Conservation (phyloP, 129 eudicot genomes). For the Tagetes erecta region DNA sequence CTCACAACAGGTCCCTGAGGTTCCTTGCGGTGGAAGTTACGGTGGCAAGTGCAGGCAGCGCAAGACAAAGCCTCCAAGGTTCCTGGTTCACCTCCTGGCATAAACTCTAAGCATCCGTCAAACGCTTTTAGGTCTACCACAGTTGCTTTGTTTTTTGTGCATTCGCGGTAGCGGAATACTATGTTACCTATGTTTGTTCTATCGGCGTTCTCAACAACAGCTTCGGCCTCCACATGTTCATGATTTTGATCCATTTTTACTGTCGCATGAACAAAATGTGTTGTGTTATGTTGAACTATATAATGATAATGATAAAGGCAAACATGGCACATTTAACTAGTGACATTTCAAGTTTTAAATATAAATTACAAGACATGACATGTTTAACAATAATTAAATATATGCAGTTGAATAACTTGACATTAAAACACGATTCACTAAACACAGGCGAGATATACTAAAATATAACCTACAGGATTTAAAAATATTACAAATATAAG, state of each 20-base stretch:
- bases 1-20: slow-evolving; percentile 34
- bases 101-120: slow-evolving; percentile 78
- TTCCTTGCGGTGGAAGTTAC: slow-evolving; percentile 38
- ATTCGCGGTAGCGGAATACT: slow-evolving; percentile 54
- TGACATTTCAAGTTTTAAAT: too few relatives aligned
- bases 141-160: slow-evolving; percentile 69
- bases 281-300: too few relatives aligned
- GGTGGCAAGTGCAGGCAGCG: slow-evolving; percentile 79
- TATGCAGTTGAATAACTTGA: too few relatives aligned
- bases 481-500: too few relatives aligned
- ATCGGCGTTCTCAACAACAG: not conserved
- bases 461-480: too few relatives aligned
- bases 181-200: not conserved
- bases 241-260: not conserved
- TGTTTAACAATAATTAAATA: too few relatives aligned
- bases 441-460: too few relatives aligned
- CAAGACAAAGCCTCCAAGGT: slow-evolving; percentile 60
- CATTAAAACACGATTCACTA: too few relatives aligned
- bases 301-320: too few relatives aligned
- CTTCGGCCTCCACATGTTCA: not conserved
- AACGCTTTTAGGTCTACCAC: slow-evolving; percentile 51
- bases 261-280: not conserved
- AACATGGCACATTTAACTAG: too few relatives aligned
- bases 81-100: slow-evolving; percentile 59
- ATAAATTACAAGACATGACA: too few relatives aligned